Conservation (phyloP, 768 basidiomycete genomes). For the Collybia sp. region DNA sequence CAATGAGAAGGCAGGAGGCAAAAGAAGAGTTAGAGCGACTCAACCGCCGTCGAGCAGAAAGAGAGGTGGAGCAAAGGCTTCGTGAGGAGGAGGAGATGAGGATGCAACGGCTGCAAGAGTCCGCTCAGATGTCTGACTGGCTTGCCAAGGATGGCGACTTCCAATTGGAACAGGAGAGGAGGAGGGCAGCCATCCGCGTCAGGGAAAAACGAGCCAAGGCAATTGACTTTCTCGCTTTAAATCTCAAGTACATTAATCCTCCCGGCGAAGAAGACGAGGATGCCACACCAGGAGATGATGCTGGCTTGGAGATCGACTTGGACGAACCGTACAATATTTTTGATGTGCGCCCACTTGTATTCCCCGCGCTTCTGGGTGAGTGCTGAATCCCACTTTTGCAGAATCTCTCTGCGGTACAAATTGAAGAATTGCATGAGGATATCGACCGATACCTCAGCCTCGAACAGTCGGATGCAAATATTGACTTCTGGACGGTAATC, state of each 20-base stretch:
- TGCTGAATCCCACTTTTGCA: slow-evolving; percentile 23
- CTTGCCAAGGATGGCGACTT: slow-evolving; percentile 95
- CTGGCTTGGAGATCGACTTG: slow-evolving; percentile 93
- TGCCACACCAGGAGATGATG: slow-evolving; percentile 49
- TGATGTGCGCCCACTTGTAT: slow-evolving; percentile 55
- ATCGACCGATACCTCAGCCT: slow-evolving; percentile 89
- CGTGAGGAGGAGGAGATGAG: slow-evolving; percentile 91
- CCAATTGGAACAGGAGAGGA: slow-evolving; percentile 90
- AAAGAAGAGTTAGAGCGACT: slow-evolving; percentile 93
- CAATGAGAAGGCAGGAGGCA: slow-evolving; percentile 79
- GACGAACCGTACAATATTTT: slow-evolving; percentile 99
- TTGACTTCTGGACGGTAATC: slow-evolving; percentile 95
- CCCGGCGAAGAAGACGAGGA: slow-evolving; percentile 63
- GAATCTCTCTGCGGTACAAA: slow-evolving; percentile 85
- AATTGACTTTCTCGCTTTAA: slow-evolving; percentile 96
- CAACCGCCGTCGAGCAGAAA: slow-evolving; percentile 85
- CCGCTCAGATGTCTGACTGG: slow-evolving; percentile 98
- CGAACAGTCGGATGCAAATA: slow-evolving; percentile 78
- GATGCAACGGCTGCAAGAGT: slow-evolving; percentile 87
- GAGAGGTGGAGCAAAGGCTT: slow-evolving; percentile 84
- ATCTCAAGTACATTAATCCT: slow-evolving; percentile 86
- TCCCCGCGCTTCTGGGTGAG: neutral
- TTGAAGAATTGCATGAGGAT: slow-evolving; percentile 90
- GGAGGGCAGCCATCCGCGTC: slow-evolving; percentile 88
- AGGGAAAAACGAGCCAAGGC: slow-evolving; percentile 97